Conservation (phyloP, 192 early-diverging fungal species). For the Coemansia sp. region DNA sequence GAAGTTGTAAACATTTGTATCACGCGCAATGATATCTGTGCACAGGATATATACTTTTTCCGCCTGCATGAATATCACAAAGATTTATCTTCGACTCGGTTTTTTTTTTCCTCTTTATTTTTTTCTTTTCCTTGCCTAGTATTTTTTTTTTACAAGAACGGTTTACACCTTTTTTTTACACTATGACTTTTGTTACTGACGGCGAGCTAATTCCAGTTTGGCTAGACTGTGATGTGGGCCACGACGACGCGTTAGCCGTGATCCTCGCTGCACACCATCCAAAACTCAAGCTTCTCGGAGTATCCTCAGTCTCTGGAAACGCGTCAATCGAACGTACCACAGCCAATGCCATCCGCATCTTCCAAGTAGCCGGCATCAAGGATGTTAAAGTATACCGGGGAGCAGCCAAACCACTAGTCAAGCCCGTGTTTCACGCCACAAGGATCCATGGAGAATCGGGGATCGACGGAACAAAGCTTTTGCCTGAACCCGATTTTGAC, state of each 20-base stretch:
- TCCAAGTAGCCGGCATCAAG: constrained; percentile 30
- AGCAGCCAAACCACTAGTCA: constrained; percentile 29
- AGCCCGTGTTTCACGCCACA: constrained; percentile 3
- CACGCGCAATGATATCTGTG: too few relatives aligned
- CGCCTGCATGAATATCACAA: too few relatives aligned
- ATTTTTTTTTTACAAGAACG: background rate
- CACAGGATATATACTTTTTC: too few relatives aligned
- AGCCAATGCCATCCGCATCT: constrained; percentile 20
- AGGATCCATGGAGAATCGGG: constrained; percentile 24
- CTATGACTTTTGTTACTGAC: background rate
- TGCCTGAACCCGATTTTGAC: constrained; percentile 19
- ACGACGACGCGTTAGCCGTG: constrained; percentile 41
- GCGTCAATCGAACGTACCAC: constrained; percentile 20
- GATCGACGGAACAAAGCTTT: constrained; percentile 9
- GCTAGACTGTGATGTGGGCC: constrained; percentile 45
- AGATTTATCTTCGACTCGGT: too few relatives aligned
- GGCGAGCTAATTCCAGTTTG: constrained; percentile 17
- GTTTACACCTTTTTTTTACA: background rate
- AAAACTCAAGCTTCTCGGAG: constrained; percentile 21
- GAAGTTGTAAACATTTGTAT: too few relatives aligned
- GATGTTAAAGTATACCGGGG: constrained; percentile 30
- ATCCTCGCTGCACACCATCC: constrained; percentile 39
- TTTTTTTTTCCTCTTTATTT: too few relatives aligned
- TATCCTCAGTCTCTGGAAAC: constrained; percentile 34
- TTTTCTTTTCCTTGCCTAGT: too few relatives aligned